Conservation (phyloP, 768 basidiomycete species). For the Leccinum incarnatum region DNA sequence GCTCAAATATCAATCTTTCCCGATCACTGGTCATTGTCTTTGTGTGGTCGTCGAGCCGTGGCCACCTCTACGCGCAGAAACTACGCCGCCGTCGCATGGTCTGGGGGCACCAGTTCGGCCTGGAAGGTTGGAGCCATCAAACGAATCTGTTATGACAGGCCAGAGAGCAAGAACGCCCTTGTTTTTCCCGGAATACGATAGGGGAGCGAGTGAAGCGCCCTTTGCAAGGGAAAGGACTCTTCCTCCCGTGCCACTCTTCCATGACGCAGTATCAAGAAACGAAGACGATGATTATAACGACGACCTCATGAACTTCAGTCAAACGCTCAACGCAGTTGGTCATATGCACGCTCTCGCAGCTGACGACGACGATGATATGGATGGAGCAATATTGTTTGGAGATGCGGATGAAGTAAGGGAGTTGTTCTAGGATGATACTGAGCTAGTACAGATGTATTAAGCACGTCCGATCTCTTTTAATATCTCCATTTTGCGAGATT, state of each 20-base stretch:
- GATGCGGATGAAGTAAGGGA: constrained; percentile 79
- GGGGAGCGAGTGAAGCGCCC: constrained; percentile 39
- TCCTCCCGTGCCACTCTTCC: constrained; percentile 44
- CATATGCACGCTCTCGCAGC: constrained; percentile 55
- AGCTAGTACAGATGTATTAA: constrained; percentile 29
- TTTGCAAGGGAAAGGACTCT: constrained; percentile 25
- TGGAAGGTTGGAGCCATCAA: constrained; percentile 29
- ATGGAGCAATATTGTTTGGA: constrained; percentile 70
- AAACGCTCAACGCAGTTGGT: constrained; percentile 58
- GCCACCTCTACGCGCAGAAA: constrained; percentile 47
- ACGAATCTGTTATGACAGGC: constrained; percentile 12
- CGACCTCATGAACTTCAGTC: constrained; percentile 74
- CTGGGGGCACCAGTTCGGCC: constrained; percentile 25
- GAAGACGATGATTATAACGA: constrained; percentile 36
- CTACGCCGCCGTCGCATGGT: constrained; percentile 32
- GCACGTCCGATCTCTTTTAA: constrained; percentile 76
- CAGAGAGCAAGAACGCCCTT: constrained; percentile 59
- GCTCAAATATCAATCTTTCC: constrained; percentile 69
- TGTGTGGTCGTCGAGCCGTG: constrained; percentile 85
- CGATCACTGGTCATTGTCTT: constrained; percentile 67
- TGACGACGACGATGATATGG: constrained; percentile 75
- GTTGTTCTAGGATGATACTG: constrained; percentile 36
- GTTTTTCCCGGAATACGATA: constrained; percentile 66
- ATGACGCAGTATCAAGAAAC: constrained; percentile 32
- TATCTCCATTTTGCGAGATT: constrained; percentile 65